Base-by-base conservation (phyloP, 768 basidiomycete species). In the Russula abietina region DNA sequence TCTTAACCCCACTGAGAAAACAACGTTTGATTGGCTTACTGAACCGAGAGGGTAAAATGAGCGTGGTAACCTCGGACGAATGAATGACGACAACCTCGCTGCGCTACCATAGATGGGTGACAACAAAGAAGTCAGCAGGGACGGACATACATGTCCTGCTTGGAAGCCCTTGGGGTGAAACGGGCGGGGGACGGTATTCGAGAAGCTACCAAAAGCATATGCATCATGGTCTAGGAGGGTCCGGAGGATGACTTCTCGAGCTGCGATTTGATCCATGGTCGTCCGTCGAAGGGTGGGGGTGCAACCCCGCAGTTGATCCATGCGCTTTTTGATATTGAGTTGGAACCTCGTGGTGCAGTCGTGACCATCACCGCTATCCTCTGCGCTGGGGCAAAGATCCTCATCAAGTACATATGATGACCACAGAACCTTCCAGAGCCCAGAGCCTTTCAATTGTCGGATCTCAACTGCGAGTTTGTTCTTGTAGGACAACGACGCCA, bases 271-370 rank as follows among this genome's bases (percentile, higher is more conserved):
- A 33, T 22, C 52, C 52, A 36, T 60, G 52, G 32, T 36, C 14
- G n/a, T 14, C 43, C 14, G n/a, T 14, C 43, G 24, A 19, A 26
- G 41, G 33, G 22, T 39, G 4, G 2, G n/a, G n/a, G n/a, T n/a
- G n/a, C n/a, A n/a, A n/a, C 7, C 24, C 43, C 30, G 12, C 52
- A 52, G 59, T 1, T 60, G 59, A 60, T 60, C 16, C 51, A 60
- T 54, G 59, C 30, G 50, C 24, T 26, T 45, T 45, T 10, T 5
- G 24, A 32, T 36, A 36, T 43, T n/a, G n/a, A n/a, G n/a, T n/a
- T n/a, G n/a, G 32, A 10, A 45, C 59, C 59, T 39, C 51, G 30
- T 59, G 58, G 39, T 45, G n/a, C 45, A n/a, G 41, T 60, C 41
- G 33, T 53, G 51, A 43, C 51, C 1, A 36, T 36, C n/a, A n/a